These are phyloP conservation scores for Neoscytalidium dimidiatum DNA, from an alignment of 2,329 filamentous ascomycete species.

Conservation along the genomic window DNA sequence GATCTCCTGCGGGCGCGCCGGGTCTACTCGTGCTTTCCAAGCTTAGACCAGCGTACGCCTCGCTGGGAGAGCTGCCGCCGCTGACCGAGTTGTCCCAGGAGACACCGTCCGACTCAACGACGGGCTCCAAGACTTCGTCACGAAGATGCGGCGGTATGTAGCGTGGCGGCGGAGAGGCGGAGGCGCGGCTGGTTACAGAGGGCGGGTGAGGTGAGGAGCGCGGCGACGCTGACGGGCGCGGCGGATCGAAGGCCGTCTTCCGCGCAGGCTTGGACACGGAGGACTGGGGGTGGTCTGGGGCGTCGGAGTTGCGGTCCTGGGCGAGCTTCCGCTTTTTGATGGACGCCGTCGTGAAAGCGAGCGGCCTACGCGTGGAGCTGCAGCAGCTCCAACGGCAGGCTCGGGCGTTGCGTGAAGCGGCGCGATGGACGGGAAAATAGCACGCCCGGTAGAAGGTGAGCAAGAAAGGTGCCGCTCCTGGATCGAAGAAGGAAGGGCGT, in stretches of 20 bases:
- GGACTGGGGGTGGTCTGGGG: conserved; percentile 16
- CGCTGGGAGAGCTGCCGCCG: conserved; percentile 50
- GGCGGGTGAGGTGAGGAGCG: conserved; percentile 40
- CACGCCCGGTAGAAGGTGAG: neutral
- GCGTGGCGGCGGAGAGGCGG: conserved; percentile 44
- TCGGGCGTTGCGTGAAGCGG: conserved; percentile 18
- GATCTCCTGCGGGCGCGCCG: conserved; percentile 27
- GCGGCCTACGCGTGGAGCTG: conserved; percentile 41
- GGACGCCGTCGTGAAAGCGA: conserved; percentile 43
- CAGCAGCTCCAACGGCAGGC: conserved; percentile 39
- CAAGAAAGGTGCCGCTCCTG: neutral
- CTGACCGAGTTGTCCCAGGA: conserved; percentile 37
- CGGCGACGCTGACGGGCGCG: conserved; percentile 29
- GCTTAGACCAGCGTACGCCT: conserved; percentile 55
- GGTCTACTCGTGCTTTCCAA: conserved; percentile 42
- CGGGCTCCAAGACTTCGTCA: conserved; percentile 48
- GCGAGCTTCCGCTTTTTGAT: conserved; percentile 51
- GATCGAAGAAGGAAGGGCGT: neutral
- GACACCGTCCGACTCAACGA: conserved; percentile 28
- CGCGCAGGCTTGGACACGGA: neutral
- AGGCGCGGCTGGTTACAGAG: conserved; percentile 27
- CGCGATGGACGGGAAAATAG: conserved; percentile 10
- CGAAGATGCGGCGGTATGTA: conserved; percentile 60
- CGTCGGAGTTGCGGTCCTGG: conserved; percentile 26
- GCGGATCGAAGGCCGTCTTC: conserved; percentile 21